Evolutionary conservation across 2,329 filamentous ascomycete species (phyloP).

Genomic region (Volutella citrinella): DNA sequence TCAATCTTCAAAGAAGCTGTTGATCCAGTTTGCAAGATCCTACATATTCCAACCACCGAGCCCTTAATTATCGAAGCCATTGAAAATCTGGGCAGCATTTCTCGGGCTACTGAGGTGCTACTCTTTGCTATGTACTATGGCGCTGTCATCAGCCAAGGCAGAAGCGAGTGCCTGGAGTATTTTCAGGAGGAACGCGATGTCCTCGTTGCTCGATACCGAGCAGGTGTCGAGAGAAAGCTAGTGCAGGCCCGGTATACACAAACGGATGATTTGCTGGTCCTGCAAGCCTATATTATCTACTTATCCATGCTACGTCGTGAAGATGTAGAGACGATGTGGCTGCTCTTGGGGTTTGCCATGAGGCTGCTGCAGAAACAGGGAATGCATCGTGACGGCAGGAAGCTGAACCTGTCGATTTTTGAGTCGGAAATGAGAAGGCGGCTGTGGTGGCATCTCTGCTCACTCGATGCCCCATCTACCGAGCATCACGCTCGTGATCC

Average conservation of each 20-base stretch:
- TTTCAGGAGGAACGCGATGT: not conserved
- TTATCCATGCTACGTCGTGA: constrained; percentile 6
- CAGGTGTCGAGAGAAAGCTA: constrained; percentile 6
- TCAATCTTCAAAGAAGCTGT: constrained; percentile 8
- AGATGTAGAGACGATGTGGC: constrained; percentile 3
- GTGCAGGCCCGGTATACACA: constrained; percentile 2
- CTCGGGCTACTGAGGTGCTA: constrained; percentile 2
- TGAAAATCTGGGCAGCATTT: not conserved
- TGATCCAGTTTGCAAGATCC: constrained; percentile 7
- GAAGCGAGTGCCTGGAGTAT: constrained; percentile 2
- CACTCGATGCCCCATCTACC: constrained; percentile 8
- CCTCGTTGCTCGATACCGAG: constrained; percentile 1
- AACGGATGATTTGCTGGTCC: constrained; percentile 1
- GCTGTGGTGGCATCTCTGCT: constrained; percentile 17
- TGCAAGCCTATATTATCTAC: constrained; percentile 7
- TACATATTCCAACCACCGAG: constrained; percentile 6
- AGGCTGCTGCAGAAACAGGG: constrained; percentile 14
- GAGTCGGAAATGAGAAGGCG: constrained; percentile 14
- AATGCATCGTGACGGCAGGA: constrained; percentile 15
- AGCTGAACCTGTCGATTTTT: constrained; percentile 6
- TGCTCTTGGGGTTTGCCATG: constrained; percentile 10
- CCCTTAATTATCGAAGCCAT: constrained; percentile 1
- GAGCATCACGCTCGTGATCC: too few relatives aligned
- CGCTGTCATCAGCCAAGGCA: constrained; percentile 1
- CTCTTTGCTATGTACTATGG: constrained; percentile 6